A percentile compares a stretch with the other conserved stretches of the same genome.
These are phyloP conservation scores for Priceomyces castillae DNA, from an alignment of 805 yeast genomes.

Conservation along the genomic window DNA sequence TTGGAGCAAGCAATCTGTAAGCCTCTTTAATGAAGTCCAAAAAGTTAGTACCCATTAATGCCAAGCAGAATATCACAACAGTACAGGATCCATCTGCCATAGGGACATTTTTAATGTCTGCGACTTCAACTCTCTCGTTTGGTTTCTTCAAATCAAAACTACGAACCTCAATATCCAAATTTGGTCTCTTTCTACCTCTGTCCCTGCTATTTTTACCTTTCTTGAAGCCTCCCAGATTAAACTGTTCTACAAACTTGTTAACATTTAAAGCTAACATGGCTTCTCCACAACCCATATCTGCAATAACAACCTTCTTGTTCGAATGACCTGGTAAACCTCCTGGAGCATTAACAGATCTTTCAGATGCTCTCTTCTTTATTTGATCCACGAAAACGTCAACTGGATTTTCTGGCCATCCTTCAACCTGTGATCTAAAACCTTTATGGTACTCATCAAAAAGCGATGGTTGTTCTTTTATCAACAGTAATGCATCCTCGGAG, in stretches of 20 bases:
- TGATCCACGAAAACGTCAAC: constrained; percentile 84
- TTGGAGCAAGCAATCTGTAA: constrained; percentile 76
- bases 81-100: constrained; percentile 74
- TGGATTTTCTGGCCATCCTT: constrained; percentile 98
- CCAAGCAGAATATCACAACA: constrained; percentile 88
- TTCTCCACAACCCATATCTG: constrained; percentile 99
- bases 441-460: constrained; percentile 92
- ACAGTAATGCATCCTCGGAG: constrained; percentile 70
- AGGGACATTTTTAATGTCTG: constrained; percentile 91
- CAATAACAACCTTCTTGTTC: constrained; percentile 69
- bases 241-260: constrained; percentile 42
- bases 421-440: constrained; percentile 94
- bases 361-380: constrained; percentile 51
- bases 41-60: constrained; percentile 96
- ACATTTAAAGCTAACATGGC: constrained; percentile 80
- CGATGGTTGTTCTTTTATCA: constrained; percentile 78
- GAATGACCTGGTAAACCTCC: constrained; percentile 86
- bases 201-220: constrained; percentile 32
- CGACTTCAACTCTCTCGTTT: constrained; percentile 92
- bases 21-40: constrained; percentile 91
- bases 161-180: constrained; percentile 62
- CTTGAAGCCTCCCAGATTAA: constrained; percentile 18
- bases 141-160: constrained; percentile 88
- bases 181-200: constrained; percentile 17
- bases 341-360: constrained; percentile 83